Conservation (phyloP, 352 stramenopile species). For the Globisporangium radiosum region DNA sequence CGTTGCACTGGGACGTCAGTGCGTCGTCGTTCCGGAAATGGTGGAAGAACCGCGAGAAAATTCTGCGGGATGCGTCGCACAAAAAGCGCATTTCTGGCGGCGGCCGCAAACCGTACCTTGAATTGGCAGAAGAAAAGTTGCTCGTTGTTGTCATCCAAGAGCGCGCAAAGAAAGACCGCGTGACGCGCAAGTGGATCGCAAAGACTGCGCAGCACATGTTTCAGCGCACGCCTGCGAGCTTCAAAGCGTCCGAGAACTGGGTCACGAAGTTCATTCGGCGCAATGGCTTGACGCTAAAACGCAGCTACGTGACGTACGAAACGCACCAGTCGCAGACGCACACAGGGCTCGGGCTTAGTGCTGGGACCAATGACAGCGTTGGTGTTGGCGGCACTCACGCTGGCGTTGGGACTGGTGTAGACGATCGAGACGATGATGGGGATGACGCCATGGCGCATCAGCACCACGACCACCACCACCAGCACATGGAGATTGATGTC, state of each 20-base stretch:
- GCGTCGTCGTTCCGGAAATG: conserved; percentile 77
- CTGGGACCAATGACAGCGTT: too few species aligned
- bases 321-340: conserved; percentile 23
- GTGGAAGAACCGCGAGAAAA: conserved; percentile 83
- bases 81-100: conserved; percentile 73
- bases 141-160: conserved; percentile 73
- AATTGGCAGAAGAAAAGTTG: conserved; percentile 62
- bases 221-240: conserved; percentile 56
- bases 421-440: too few species aligned
- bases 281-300: conserved; percentile 69
- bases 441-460: too few species aligned
- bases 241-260: conserved; percentile 81
- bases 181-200: conserved; percentile 81
- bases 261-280: conserved; percentile 80
- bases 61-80: conserved; percentile 55
- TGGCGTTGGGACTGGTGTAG: conserved; percentile 5
- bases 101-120: conserved; percentile 63
- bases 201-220: conserved; percentile 84
- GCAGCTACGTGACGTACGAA: conserved; percentile 73
- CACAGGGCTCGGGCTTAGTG: too few species aligned
- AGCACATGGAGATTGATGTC: conserved; percentile 8
- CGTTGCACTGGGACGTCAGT: conserved; percentile 67
- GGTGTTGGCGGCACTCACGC: conserved; percentile 1
- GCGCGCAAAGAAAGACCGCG: conserved; percentile 67
- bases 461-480: not conserved